Evolutionary conservation across 2,329 filamentous ascomycete genomes (phyloP).

Genomic region (Cladosporium sp.): DNA sequence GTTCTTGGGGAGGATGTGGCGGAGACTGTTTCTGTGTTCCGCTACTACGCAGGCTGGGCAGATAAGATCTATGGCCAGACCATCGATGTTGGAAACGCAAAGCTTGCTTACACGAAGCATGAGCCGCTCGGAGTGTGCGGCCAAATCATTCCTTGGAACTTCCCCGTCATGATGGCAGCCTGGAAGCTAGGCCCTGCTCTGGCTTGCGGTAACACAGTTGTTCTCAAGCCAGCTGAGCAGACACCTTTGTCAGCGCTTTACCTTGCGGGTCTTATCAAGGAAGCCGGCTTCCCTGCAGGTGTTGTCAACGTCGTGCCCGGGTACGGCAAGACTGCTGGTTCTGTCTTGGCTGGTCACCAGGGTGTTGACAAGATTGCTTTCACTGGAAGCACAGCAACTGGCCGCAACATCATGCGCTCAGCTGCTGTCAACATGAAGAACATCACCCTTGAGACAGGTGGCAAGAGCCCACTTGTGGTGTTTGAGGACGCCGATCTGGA

Average conservation of each 20-base stretch:
- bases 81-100: conserved; percentile 70
- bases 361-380: conserved; percentile 77
- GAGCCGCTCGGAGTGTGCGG: conserved; percentile 31
- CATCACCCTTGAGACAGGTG: conserved; percentile 64
- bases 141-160: conserved; percentile 72
- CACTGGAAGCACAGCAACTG: conserved; percentile 73
- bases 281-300: conserved; percentile 76
- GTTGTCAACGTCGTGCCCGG: conserved; percentile 78
- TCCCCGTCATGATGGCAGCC: conserved; percentile 70
- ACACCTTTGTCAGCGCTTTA: conserved; percentile 61
- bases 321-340: conserved; percentile 67
- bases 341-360: conserved; percentile 67
- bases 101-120: conserved; percentile 65
- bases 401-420: conserved; percentile 74
- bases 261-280: conserved; percentile 66
- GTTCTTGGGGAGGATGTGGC: conserved; percentile 67
- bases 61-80: conserved; percentile 86
- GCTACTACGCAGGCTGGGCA: conserved; percentile 83
- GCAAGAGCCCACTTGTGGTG: conserved; percentile 60
- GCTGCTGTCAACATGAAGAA: conserved; percentile 66
- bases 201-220: conserved; percentile 59
- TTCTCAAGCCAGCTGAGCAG: conserved; percentile 61
- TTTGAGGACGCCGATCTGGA: conserved; percentile 62
- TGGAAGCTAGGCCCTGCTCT: conserved; percentile 74
- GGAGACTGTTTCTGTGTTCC: conserved; percentile 65